Percentiles rank a stretch among this genome's conserved stretches.
Evolutionary conservation across 2,329 filamentous ascomycete genomes (phyloP).

Genomic region (Colletotrichum sojae): DNA sequence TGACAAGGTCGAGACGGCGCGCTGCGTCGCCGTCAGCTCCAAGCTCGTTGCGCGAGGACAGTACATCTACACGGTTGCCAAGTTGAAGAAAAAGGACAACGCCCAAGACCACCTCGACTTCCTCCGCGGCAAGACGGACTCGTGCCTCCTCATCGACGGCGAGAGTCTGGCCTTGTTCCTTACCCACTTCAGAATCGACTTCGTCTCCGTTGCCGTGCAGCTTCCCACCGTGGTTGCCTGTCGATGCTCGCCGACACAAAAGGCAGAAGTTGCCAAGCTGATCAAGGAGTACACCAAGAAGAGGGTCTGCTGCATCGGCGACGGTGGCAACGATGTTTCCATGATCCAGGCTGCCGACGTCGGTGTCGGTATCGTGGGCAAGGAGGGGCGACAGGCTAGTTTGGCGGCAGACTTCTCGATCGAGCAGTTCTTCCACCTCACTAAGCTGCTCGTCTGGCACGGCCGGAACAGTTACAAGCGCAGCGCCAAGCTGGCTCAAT

Average conservation of each 20-base stretch:
- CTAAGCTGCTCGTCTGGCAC: slow-evolving; percentile 98
- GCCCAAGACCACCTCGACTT: slow-evolving; percentile 92
- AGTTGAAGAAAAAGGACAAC: slow-evolving; percentile 85
- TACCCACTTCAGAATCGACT: slow-evolving; percentile 84
- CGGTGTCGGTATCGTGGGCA: slow-evolving; percentile 97
- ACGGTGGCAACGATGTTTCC: slow-evolving; percentile 97
- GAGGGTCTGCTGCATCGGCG: slow-evolving; percentile 96
- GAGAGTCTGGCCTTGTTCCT: slow-evolving; percentile 90
- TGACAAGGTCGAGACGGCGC: slow-evolving; percentile 97
- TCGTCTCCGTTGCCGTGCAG: slow-evolving; percentile 88
- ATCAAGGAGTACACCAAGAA: slow-evolving; percentile 95
- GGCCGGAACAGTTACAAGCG: slow-evolving; percentile 98
- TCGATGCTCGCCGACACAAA: slow-evolving; percentile 96
- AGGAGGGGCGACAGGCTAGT: slow-evolving; percentile 95
- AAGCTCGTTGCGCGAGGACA: slow-evolving; percentile 95
- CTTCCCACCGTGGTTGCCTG: slow-evolving; percentile 95
- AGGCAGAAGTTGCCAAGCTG: slow-evolving; percentile 91
- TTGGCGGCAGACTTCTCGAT: slow-evolving; percentile 97
- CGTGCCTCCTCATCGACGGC: slow-evolving; percentile 93
- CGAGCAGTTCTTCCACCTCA: slow-evolving; percentile 93
- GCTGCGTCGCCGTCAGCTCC: slow-evolving; percentile 94
- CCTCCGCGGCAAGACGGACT: slow-evolving; percentile 87
- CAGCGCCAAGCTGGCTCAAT: slow-evolving; percentile 94
- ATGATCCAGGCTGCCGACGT: slow-evolving; percentile 99
- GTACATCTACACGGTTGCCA: slow-evolving; percentile 93